Conservation (phyloP, 2,329 filamentous ascomycete genomes). For the Ophiocordyceps camponoti-leonardi region DNA sequence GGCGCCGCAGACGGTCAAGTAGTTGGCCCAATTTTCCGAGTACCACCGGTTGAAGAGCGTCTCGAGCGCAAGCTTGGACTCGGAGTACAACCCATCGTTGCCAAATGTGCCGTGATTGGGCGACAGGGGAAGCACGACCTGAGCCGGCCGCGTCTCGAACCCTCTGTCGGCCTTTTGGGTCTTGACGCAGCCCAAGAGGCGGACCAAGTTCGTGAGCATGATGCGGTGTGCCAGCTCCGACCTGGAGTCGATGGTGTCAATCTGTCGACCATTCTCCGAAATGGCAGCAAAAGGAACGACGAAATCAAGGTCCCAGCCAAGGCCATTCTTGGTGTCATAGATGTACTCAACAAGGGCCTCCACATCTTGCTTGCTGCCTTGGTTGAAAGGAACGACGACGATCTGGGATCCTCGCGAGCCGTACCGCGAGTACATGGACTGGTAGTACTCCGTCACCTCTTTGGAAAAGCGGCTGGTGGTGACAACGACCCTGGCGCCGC, state of each 20-base stretch:
- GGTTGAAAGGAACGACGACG: slow-evolving; percentile 97
- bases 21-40: slow-evolving; percentile 92
- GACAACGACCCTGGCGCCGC: slow-evolving; percentile 90
- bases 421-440: slow-evolving; percentile 92
- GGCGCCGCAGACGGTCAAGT: slow-evolving; percentile 93
- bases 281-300: slow-evolving; percentile 95
- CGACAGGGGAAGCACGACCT: slow-evolving; percentile 88
- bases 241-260: slow-evolving; percentile 90
- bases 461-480: slow-evolving; percentile 94
- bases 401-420: slow-evolving; percentile 90
- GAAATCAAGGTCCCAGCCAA: slow-evolving; percentile 96
- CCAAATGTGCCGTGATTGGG: slow-evolving; percentile 98
- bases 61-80: slow-evolving; percentile 93
- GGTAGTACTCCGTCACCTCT: slow-evolving; percentile 97
- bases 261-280: slow-evolving; percentile 92
- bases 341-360: slow-evolving; percentile 91
- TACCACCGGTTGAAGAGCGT: slow-evolving; percentile 98
- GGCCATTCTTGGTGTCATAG: slow-evolving; percentile 87
- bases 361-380: slow-evolving; percentile 95
- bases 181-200: slow-evolving; percentile 82
- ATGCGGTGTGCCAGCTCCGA: slow-evolving; percentile 96
- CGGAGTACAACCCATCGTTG: slow-evolving; percentile 93
- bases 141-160: slow-evolving; percentile 88
- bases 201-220: slow-evolving; percentile 94
- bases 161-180: slow-evolving; percentile 71